A percentile compares a stretch with the other conserved stretches of the same genome.
Evolutionary conservation across 495 filamentous ascomycete species (phyloP).

Genomic region (Aspergillus coremiiformis): DNA sequence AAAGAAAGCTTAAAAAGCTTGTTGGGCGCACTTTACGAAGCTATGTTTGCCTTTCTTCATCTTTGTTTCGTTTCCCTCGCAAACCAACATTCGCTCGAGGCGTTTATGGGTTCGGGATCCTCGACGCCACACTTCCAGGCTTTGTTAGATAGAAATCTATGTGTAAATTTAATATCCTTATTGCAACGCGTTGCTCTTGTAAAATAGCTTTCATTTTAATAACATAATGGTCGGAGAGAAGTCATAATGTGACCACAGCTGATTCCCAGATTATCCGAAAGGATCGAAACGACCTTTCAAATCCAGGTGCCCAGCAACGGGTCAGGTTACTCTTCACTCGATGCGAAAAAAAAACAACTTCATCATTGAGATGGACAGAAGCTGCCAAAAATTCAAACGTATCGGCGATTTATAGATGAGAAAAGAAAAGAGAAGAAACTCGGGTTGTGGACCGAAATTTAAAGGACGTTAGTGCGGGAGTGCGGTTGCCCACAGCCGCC

Average conservation of each 20-base stretch:
- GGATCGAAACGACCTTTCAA: conserved; percentile 61
- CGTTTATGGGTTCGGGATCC: conserved; percentile 13
- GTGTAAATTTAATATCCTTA: background rate
- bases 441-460: conserved; percentile 24
- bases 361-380: conserved; percentile 39
- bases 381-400: conserved; percentile 45
- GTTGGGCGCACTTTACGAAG: conserved; percentile 24
- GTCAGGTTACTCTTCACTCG: conserved; percentile 58
- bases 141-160: conserved; percentile 3
- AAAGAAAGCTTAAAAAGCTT: conserved; percentile 19
- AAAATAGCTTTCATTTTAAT: background rate
- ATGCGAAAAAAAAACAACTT: conserved; percentile 60
- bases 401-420: conserved; percentile 44
- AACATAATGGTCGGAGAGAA: background rate
- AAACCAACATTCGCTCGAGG: conserved; percentile 7
- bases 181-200: background rate
- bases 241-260: conserved; percentile 61
- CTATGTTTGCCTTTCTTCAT: conserved; percentile 15
- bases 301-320: conserved; percentile 74
- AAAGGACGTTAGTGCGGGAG: conserved; percentile 21
- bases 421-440: conserved; percentile 32
- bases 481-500: conserved; percentile 32
- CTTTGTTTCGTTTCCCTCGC: background rate
- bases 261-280: conserved; percentile 67
- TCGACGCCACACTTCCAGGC: background rate